Percentiles rank a stretch among this genome's conserved stretches.
These are phyloP conservation scores for Ogataea neopini DNA, from an alignment of 805 yeast genomes.

Conservation along the genomic window DNA sequence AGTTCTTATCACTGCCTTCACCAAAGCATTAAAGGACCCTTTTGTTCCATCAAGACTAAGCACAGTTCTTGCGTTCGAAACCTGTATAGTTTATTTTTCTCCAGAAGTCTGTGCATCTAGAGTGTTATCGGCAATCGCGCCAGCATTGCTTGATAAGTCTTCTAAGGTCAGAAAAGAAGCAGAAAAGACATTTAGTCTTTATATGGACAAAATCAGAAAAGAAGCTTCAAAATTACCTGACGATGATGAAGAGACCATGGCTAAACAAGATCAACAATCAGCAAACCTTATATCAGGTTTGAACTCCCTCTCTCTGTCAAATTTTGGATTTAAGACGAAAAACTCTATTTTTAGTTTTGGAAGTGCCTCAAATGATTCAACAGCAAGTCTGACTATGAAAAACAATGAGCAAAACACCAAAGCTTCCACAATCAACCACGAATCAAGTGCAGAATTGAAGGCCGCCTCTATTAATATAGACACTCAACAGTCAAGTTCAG, in stretches of 20 bases:
- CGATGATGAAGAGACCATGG: constrained; percentile 30
- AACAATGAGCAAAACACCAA: constrained; percentile 8
- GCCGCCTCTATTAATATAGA: background rate
- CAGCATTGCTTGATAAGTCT: constrained; percentile 76
- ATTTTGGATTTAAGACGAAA: constrained; percentile 23
- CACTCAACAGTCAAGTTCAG: background rate
- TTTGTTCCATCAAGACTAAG: constrained; percentile 72
- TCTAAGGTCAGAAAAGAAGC: constrained; percentile 73
- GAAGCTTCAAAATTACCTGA: constrained; percentile 42
- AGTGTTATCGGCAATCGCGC: constrained; percentile 81
- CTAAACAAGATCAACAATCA: constrained; percentile 23
- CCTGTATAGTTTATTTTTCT: constrained; percentile 63
- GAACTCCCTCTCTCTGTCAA: constrained; percentile 24
- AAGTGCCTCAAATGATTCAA: constrained; percentile 17
- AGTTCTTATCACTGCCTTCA: constrained; percentile 84
- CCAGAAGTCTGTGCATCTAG: constrained; percentile 78
- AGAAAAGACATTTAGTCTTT: constrained; percentile 60
- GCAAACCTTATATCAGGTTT: constrained; percentile 17
- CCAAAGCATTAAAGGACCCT: constrained; percentile 80
- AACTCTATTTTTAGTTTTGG: constrained; percentile 23
- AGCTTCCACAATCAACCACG: constrained; percentile 1
- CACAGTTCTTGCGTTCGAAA: constrained; percentile 72
- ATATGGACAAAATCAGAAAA: constrained; percentile 52
- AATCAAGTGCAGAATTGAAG: background rate
- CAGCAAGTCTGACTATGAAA: constrained; percentile 23